Conservation (phyloP, 441 rosid species). For the Croton laevigatus region DNA sequence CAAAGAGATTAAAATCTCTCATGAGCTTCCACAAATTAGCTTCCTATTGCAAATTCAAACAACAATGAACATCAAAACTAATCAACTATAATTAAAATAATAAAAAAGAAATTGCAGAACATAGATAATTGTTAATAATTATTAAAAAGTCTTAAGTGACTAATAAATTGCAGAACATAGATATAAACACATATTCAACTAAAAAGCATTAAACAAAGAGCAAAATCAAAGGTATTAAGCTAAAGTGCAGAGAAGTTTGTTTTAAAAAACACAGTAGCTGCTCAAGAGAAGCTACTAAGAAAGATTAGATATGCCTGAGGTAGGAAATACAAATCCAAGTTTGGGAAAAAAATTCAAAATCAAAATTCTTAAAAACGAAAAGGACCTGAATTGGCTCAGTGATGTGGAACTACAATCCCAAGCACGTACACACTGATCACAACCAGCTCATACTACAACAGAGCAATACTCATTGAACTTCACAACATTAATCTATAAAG, state of each 20-base stretch:
- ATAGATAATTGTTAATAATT: too few relatives aligned
- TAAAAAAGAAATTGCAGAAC: not conserved
- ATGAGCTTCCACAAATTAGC: slow-evolving; percentile 87
- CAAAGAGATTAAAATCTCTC: slow-evolving; percentile 95
- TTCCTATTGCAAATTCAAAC: slow-evolving; percentile 41
- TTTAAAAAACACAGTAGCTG: too few relatives aligned
- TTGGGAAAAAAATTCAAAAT: too few relatives aligned
- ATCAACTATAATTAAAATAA: not conserved
- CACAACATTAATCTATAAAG: slow-evolving; percentile 76
- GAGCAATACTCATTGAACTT: slow-evolving; percentile 81
- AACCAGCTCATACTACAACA: slow-evolving; percentile 88
- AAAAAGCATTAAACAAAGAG: too few relatives aligned
- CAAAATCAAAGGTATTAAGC: too few relatives aligned
- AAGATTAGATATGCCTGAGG: too few relatives aligned
- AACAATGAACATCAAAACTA: not conserved
- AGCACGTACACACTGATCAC: slow-evolving; percentile 80
- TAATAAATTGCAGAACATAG: too few relatives aligned
- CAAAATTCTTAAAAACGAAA: not conserved
- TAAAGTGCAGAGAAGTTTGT: too few relatives aligned
- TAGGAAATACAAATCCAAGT: too few relatives aligned
- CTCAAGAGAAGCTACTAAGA: too few relatives aligned
- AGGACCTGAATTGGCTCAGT: slow-evolving; percentile 90
- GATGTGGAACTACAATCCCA: slow-evolving; percentile 98
- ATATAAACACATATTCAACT: too few relatives aligned
- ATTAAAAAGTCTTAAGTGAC: too few relatives aligned